Base-by-base conservation (phyloP, 371 early-diverging fungal genomes). In the Amoeboaphelidium occidentale region DNA sequence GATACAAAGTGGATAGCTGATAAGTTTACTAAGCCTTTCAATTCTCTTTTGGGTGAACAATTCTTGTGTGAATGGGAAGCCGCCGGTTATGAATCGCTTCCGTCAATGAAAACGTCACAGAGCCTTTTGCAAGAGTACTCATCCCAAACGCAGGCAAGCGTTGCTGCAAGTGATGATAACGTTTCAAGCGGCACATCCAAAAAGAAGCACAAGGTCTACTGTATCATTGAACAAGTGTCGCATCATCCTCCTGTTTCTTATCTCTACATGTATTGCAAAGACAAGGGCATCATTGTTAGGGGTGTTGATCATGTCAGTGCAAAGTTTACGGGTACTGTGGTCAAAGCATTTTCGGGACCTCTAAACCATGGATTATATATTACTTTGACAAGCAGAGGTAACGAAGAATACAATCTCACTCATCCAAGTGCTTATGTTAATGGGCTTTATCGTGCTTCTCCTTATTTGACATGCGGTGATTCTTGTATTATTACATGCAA, bases 191-290 rank as follows among this genome's bases (percentile, higher is more conserved):
- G n/a, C n/a, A n/a, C n/a, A n/a, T n/a, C n/a, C n/a, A n/a, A n/a
- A n/a, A n/a, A n/a, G n/a, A 24, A 46, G 26, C 10, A 55, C 28
- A 46, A 48, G 14, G 69, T 72, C 4, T 68, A 63, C 25, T 68
- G 62, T 51, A 54, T 73, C 21, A 72, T 64, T 41, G 74, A 73
- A 54, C 72, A 74, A 57, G 62, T 70, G 3, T 70, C 70, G 21
- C 73, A 73, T 52, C 73, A 73, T 48, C 73, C 73, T 12, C 74
- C 74, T 4, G 66, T 73, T n/a, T 72, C 74, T n/a, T 73, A 71
- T 17, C 68, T 60, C 47, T 24, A 60, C 27, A 67, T 68, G 44
- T 53, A 62, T n/a, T 70, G 71, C 60, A 48, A 46, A 23, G 65
- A 69, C 50, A 67, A 63, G 23, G 68, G 65, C 2, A 61, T 73